Base-by-base conservation (phyloP, 805 yeast genomes). In the Candida stauntonica region DNA sequence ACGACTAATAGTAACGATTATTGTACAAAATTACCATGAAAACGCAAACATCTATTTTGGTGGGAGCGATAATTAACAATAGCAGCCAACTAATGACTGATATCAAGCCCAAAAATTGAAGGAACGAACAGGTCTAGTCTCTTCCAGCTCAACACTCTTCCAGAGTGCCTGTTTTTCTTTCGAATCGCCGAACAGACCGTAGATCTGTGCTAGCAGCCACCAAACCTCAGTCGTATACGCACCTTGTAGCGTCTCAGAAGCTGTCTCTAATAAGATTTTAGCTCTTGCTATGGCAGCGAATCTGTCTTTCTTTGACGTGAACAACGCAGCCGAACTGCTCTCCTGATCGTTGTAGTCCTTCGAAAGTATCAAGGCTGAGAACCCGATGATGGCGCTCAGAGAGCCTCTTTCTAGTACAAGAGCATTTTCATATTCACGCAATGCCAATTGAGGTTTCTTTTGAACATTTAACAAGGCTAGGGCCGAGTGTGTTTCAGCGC, bases 61-160 rank as follows among this genome's bases (percentile, higher is more conserved):
- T n/a, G n/a, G n/a, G n/a, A n/a, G n/a, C n/a, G n/a, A n/a, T n/a
- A n/a, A n/a, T n/a, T n/a, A n/a, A n/a, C n/a, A n/a, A n/a, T n/a
- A n/a, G n/a, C n/a, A n/a, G n/a, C n/a, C n/a, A n/a, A n/a, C n/a
- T n/a, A n/a, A n/a, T n/a, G n/a, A n/a, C n/a, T n/a, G n/a, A n/a
- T n/a, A n/a, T n/a, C n/a, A n/a, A n/a, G n/a, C n/a, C n/a, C n/a
- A n/a, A n/a, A n/a, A 23, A 5, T 24, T 20, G 23, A 44, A 44
- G 7, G 58, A 59, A 14, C 75, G 62, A 14, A 80, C 79, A 4
- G 86, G 81, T 36, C 81, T 66, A 5, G 55, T 53, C 47, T 79
- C 83, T 51, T 79, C 86, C 45, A 80, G 65, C 47, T 75, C 78
- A 11, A 85, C 73, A 57, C 84, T 72, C 49, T 64, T 73, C 79